These are phyloP conservation scores for Tricholoma flavovirens DNA, from an alignment of 768 basidiomycete genomes.

Conservation along the genomic window DNA sequence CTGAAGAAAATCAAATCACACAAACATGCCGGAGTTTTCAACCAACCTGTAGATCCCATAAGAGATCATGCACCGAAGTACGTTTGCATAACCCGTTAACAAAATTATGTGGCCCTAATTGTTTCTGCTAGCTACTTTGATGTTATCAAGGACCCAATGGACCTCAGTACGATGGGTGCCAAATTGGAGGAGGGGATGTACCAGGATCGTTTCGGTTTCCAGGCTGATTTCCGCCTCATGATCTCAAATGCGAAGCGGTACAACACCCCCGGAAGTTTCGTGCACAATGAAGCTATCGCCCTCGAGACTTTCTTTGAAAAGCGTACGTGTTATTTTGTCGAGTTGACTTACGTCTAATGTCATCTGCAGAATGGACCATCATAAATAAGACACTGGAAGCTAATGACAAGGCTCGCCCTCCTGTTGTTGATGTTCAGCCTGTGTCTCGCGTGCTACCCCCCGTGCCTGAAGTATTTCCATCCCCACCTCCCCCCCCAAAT, in stretches of 20 bases:
- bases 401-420: slow-evolving; percentile 43
- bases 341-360: not conserved
- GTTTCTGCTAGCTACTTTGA: slow-evolving; percentile 69
- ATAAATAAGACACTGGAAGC: slow-evolving; percentile 79
- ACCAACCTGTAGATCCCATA: slow-evolving; percentile 93
- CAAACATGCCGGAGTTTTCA: slow-evolving; percentile 70
- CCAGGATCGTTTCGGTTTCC: slow-evolving; percentile 76
- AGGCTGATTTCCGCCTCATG: slow-evolving; percentile 84
- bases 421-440: slow-evolving; percentile 15
- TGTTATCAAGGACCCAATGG: slow-evolving; percentile 91
- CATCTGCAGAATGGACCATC: slow-evolving; percentile 72
- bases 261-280: slow-evolving; percentile 66
- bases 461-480: slow-evolving; percentile 32
- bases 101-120: slow-evolving; percentile 7
- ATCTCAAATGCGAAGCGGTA: slow-evolving; percentile 82
- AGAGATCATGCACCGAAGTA: slow-evolving; percentile 87
- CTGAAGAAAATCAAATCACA: slow-evolving; percentile 75
- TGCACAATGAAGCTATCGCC: slow-evolving; percentile 67
- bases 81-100: slow-evolving; percentile 17
- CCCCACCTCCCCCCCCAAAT: slow-evolving; percentile 16
- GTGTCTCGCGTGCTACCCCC: slow-evolving; percentile 33
- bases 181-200: slow-evolving; percentile 88
- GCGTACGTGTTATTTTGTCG: slow-evolving; percentile 42
- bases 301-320: slow-evolving; percentile 84
- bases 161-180: slow-evolving; percentile 80